Percentiles rank a stretch among this genome's conserved stretches.
phyloP scores from a whole-genome alignment of 768 basidiomycete species.

The Tulasnella sp. region DNA sequence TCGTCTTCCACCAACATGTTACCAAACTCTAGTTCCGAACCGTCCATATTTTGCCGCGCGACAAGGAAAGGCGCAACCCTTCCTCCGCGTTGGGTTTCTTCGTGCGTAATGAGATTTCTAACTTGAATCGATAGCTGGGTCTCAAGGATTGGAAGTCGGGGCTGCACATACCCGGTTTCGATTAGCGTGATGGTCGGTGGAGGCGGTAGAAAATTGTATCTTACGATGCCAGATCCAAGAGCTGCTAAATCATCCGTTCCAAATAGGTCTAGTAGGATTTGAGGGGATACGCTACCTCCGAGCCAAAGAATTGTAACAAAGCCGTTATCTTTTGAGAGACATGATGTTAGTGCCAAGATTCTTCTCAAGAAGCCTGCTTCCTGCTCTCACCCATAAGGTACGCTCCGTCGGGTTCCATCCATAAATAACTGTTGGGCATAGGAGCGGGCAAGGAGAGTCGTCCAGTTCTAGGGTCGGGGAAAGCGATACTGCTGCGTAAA shows the following conservation, averaged over 20 bases:
- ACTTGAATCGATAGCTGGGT: constrained; percentile 80
- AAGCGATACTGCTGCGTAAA: constrained; percentile 62
- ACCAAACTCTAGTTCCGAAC: constrained; percentile 87
- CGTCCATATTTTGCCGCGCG: constrained; percentile 90
- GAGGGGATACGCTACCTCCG: constrained; percentile 74
- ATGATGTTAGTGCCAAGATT: not conserved
- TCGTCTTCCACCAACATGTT: constrained; percentile 97
- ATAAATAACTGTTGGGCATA: constrained; percentile 77
- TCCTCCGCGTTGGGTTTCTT: constrained; percentile 51
- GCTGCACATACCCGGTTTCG: constrained; percentile 41
- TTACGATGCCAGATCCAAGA: constrained; percentile 66
- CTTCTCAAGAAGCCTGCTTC: constrained; percentile 30
- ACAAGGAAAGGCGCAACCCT: constrained; percentile 49
- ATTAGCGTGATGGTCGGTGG: not conserved
- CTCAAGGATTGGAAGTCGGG: constrained; percentile 61
- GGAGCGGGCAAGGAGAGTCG: constrained; percentile 63
- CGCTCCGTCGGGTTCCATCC: constrained; percentile 88
- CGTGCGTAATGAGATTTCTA: constrained; percentile 73
- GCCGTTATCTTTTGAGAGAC: constrained; percentile 64
- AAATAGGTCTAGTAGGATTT: constrained; percentile 77
- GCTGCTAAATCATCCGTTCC: constrained; percentile 72
- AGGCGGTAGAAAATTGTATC: constrained; percentile 30
- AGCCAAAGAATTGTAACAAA: constrained; percentile 88
- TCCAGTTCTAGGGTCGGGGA: constrained; percentile 59
- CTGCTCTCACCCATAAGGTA: constrained; percentile 72